phyloP scores from a whole-genome alignment of 176 grass and related monocot species.

The sorghum (Sorghum bicolor) region DNA sequence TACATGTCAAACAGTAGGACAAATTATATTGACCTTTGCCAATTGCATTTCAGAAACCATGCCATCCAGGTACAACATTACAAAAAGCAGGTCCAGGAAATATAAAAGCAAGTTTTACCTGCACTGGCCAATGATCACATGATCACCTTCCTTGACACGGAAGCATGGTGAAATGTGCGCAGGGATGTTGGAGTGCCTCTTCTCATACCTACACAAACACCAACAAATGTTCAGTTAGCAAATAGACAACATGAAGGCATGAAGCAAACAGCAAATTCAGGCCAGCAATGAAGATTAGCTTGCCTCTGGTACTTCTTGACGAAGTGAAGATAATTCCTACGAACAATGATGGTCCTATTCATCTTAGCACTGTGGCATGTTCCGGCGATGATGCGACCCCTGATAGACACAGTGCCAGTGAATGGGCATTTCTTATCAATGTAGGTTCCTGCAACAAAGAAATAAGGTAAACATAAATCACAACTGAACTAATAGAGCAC shows the following conservation, averaged over 20 bases:
- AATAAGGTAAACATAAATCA: neutral
- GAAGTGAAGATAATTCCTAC: conserved; percentile 43
- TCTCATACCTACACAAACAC: conserved; percentile 29
- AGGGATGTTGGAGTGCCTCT: conserved; percentile 47
- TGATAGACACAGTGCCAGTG: conserved; percentile 41
- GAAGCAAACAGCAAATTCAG: neutral
- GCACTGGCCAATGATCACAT: conserved; percentile 48
- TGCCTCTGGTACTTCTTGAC: conserved; percentile 44
- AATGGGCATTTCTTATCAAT: conserved; percentile 48
- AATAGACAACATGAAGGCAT: neutral
- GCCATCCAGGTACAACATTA: neutral
- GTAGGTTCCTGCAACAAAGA: conserved; percentile 25
- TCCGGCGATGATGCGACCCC: conserved; percentile 40
- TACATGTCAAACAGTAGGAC: neutral
- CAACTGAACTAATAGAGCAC: neutral
- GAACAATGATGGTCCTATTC: conserved; percentile 41
- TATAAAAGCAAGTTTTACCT: neutral
- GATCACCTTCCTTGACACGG: conserved; percentile 34
- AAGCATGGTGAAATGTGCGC: conserved; percentile 44
- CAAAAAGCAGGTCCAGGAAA: neutral
- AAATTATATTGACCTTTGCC: neutral
- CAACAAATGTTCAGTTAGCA: neutral
- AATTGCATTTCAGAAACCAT: neutral
- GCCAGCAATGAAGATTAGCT: neutral
- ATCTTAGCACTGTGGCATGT: conserved; percentile 46